These are phyloP conservation scores for Apiotrichum gamsii DNA, from an alignment of 1,284 basidiomycete genomes.

Conservation along the genomic window DNA sequence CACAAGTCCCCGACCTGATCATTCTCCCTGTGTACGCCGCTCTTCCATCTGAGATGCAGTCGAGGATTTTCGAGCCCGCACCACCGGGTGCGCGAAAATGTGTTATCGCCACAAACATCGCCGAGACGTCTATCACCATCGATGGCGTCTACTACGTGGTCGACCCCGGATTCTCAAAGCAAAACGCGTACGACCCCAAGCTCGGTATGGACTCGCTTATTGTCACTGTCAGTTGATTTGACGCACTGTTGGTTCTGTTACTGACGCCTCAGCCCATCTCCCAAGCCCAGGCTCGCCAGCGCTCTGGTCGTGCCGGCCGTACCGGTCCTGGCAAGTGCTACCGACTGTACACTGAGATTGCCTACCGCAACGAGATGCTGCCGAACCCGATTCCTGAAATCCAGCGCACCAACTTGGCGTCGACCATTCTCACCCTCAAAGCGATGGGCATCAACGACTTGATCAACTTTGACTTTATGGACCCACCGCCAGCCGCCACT, in stretches of 20 bases:
- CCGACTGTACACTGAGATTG: constrained; percentile 93
- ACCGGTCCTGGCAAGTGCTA: constrained; percentile 99
- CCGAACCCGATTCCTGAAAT: constrained; percentile 98
- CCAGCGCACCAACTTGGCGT: constrained; percentile 86
- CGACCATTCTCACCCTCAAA: constrained; percentile 91
- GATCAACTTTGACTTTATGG: constrained; percentile 99
- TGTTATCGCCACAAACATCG: constrained; percentile 97
- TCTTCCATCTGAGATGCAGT: constrained; percentile 94
- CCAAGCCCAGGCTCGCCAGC: constrained; percentile 93
- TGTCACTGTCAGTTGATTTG: constrained; percentile 74
- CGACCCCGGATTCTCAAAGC: constrained; percentile 97
- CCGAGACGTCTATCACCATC: constrained; percentile 96
- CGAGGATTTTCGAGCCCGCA: constrained; percentile 93
- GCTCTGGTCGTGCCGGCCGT: constrained; percentile 90
- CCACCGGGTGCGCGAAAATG: constrained; percentile 95
- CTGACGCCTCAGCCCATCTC: constrained; percentile 67
- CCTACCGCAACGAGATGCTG: constrained; percentile 97
- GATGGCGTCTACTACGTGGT: constrained; percentile 99
- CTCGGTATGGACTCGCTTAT: constrained; percentile 98
- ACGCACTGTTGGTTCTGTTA: too few species aligned
- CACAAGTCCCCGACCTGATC: constrained; percentile 92
- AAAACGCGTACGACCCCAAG: constrained; percentile 95
- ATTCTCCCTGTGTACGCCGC: constrained; percentile 98
- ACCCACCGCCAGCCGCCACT: constrained; percentile 92
- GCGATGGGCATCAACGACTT: constrained; percentile 99